Evolutionary conservation across 305 asterid genomes (phyloP).

Genomic region (Fraxinus floribunda): DNA sequence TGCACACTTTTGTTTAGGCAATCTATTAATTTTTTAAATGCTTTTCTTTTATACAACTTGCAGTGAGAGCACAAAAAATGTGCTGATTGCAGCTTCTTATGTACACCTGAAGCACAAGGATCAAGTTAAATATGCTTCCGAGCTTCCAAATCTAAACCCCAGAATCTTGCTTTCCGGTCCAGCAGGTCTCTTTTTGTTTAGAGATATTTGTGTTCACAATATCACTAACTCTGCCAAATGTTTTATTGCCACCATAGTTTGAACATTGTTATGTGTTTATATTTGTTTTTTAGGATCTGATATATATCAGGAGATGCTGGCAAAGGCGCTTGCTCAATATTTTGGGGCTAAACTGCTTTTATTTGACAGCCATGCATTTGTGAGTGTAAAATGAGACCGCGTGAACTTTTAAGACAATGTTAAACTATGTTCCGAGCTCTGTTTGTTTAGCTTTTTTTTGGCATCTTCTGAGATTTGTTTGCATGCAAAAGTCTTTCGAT

Average conservation of each 20-base stretch:
- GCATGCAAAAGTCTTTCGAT: neutral
- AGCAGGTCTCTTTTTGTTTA: conserved; percentile 54
- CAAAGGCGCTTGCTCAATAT: conserved; percentile 77
- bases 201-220: neutral
- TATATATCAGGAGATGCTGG: conserved; percentile 89
- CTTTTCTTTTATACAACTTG: conserved; percentile 32
- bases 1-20: conserved; percentile 12
- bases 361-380: conserved; percentile 64
- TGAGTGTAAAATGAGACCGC: conserved; percentile 56
- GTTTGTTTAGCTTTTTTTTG: neutral
- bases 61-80: conserved; percentile 83
- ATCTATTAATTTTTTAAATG: conserved; percentile 19
- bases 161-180: conserved; percentile 88
- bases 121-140: conserved; percentile 62
- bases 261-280: conserved; percentile 15
- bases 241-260: conserved; percentile 20
- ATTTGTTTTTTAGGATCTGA: conserved; percentile 69
- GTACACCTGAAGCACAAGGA: conserved; percentile 75
- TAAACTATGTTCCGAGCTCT: neutral
- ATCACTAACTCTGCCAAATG: conserved; percentile 8
- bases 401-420: neutral
- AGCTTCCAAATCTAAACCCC: conserved; percentile 79
- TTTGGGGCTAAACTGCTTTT: conserved; percentile 84
- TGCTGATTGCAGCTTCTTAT: conserved; percentile 81
- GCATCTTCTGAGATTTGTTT: neutral